Percentiles rank a stretch among this genome's conserved stretches.
Conservation (phyloP, 805 yeast species). For the Hanseniaspora vineae region DNA sequence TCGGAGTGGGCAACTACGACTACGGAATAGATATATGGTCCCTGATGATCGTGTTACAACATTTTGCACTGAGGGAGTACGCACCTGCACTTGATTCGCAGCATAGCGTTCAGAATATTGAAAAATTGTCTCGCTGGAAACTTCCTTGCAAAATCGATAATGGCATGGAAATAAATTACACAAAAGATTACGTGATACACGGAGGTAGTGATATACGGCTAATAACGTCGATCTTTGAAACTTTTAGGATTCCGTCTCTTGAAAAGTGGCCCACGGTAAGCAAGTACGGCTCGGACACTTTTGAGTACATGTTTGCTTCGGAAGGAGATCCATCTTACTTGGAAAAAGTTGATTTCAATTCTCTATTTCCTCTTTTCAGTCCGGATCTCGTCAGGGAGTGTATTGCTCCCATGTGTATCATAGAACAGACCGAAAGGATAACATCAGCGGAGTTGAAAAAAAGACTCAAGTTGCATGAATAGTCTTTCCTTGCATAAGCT, state of each 20-base stretch:
- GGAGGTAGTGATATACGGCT: slow-evolving; percentile 46
- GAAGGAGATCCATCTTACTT: slow-evolving; percentile 17
- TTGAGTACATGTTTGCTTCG: slow-evolving; percentile 22
- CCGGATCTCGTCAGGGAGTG: neutral
- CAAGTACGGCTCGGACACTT: slow-evolving; percentile 19
- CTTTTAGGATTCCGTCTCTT: slow-evolving; percentile 49
- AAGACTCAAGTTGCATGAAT: neutral
- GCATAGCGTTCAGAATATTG: no score
- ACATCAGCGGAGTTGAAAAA: neutral
- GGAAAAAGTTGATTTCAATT: neutral
- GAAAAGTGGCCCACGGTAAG: slow-evolving; percentile 29
- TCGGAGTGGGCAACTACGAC: slow-evolving; percentile 44
- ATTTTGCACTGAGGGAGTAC: neutral
- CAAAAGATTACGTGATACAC: slow-evolving; percentile 4
- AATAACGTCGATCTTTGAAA: slow-evolving; percentile 39
- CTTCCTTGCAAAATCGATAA: neutral
- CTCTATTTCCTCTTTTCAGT: neutral
- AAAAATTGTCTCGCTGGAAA: neutral
- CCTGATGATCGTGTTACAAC: slow-evolving; percentile 31
- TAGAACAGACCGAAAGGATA: neutral
- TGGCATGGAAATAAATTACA: neutral
- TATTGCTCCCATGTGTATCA: neutral
- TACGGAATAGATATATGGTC: slow-evolving; percentile 62
- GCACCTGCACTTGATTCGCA: neutral
- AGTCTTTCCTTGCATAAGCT: no score